phyloP scores from a whole-genome alignment of 1,139 yeast genomes.

The Williopsis jadinii region DNA sequence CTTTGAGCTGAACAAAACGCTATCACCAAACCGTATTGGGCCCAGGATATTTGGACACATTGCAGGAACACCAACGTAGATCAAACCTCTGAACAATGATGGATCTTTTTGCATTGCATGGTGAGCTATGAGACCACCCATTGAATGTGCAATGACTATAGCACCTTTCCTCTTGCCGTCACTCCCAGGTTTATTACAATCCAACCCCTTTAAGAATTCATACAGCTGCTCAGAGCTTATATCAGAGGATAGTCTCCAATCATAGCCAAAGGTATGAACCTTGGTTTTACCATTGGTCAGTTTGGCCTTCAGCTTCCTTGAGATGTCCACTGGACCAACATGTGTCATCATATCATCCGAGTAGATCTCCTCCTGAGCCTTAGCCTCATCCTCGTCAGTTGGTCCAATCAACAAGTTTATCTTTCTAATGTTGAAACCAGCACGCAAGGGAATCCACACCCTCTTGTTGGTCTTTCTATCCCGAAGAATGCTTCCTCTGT shows the following conservation, averaged over 20 bases:
- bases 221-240: constrained; percentile 43
- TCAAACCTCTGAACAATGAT: constrained; percentile 57
- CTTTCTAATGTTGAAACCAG: constrained; percentile 69
- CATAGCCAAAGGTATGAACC: constrained; percentile 78
- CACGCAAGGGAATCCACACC: constrained; percentile 84
- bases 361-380: constrained; percentile 43
- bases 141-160: constrained; percentile 77
- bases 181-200: constrained; percentile 26
- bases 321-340: constrained; percentile 82
- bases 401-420: constrained; percentile 72
- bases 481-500: constrained; percentile 75
- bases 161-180: constrained; percentile 37
- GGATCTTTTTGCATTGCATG: constrained; percentile 69
- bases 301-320: constrained; percentile 51
- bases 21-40: constrained; percentile 76
- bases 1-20: constrained; percentile 66
- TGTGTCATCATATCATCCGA: constrained; percentile 78
- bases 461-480: constrained; percentile 58
- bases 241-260: constrained; percentile 78
- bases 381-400: constrained; percentile 49
- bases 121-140: constrained; percentile 89
- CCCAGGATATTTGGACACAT: constrained; percentile 85
- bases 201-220: constrained; percentile 38
- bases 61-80: constrained; percentile 79
- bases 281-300: constrained; percentile 55